Evolutionary conservation across 306 rosid species (phyloP).

Genomic region (Quercus parvula): DNA sequence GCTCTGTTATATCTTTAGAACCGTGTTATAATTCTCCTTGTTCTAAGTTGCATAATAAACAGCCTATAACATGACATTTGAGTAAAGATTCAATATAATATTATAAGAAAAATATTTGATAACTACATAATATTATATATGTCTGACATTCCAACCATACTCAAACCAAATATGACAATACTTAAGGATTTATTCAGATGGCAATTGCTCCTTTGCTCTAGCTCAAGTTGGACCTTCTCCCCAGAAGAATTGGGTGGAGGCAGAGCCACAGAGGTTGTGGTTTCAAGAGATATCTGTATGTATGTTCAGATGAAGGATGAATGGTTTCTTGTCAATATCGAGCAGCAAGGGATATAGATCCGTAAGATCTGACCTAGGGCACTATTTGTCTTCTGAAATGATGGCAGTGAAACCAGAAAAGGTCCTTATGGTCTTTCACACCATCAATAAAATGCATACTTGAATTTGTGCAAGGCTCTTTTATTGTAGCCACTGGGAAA

Average conservation of each 20-base stretch:
- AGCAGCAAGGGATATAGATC: not conserved
- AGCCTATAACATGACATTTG: not conserved
- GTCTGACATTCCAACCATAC: not conserved
- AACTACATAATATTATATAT: not conserved
- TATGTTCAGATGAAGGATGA: not conserved
- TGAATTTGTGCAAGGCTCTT: not conserved
- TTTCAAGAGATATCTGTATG: not conserved
- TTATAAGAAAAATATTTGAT: not conserved
- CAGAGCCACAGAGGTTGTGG: not conserved
- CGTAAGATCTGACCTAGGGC: not conserved
- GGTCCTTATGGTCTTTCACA: not conserved
- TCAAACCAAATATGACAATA: not conserved
- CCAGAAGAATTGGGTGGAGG: not conserved
- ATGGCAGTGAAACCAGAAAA: not conserved
- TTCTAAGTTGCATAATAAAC: not conserved
- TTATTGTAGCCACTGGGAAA: not conserved
- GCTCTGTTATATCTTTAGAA: not conserved
- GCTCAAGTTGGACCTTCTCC: not conserved
- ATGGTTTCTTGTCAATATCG: not conserved
- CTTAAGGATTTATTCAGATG: not conserved
- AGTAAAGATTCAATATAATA: not conserved
- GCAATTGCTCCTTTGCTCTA: not conserved
- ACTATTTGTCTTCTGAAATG: not conserved
- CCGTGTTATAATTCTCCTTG: not conserved
- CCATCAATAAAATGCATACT: not conserved